phyloP scores from a whole-genome alignment of 768 basidiomycete species.

The Artomyces pyxidatus region DNA sequence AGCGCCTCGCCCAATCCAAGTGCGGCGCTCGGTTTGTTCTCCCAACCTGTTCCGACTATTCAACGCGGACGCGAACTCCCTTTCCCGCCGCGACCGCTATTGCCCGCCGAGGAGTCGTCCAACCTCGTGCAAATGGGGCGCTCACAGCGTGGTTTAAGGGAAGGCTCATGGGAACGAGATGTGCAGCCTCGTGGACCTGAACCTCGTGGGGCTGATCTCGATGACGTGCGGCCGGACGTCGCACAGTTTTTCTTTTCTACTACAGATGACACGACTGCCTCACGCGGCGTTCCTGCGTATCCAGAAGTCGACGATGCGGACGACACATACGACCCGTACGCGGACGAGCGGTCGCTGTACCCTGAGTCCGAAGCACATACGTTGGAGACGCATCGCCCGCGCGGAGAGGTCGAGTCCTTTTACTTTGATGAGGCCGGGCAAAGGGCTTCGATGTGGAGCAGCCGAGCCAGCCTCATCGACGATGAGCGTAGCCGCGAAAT shows the following conservation, averaged over 20 bases:
- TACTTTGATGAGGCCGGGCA: constrained; percentile 1
- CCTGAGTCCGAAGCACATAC: neutral
- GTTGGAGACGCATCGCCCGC: neutral
- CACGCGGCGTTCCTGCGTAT: neutral
- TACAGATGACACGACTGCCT: neutral
- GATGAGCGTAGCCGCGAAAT: constrained; percentile 4
- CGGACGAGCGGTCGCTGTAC: constrained; percentile 12
- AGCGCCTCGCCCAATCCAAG: neutral
- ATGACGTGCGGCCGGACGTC: constrained; percentile 9
- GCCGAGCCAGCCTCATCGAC: constrained; percentile 7
- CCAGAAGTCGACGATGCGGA: neutral
- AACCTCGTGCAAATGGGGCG: constrained; percentile 13
- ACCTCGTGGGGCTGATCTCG: constrained; percentile 2
- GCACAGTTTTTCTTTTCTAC: constrained; percentile 11
- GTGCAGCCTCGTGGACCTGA: neutral
- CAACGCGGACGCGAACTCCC: constrained; percentile 43
- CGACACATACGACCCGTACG: neutral
- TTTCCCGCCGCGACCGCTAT: constrained; percentile 41
- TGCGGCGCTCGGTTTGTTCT: constrained; percentile 1
- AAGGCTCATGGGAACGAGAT: neutral
- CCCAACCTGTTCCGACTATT: constrained; percentile 7
- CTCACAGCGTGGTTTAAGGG: neutral
- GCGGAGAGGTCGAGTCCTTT: constrained; percentile 3
- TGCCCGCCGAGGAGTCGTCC: constrained; percentile 18
- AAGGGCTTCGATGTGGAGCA: neutral